phyloP scores from a whole-genome alignment of 2,329 filamentous ascomycete genomes.

The Monosporascus sp. region DNA sequence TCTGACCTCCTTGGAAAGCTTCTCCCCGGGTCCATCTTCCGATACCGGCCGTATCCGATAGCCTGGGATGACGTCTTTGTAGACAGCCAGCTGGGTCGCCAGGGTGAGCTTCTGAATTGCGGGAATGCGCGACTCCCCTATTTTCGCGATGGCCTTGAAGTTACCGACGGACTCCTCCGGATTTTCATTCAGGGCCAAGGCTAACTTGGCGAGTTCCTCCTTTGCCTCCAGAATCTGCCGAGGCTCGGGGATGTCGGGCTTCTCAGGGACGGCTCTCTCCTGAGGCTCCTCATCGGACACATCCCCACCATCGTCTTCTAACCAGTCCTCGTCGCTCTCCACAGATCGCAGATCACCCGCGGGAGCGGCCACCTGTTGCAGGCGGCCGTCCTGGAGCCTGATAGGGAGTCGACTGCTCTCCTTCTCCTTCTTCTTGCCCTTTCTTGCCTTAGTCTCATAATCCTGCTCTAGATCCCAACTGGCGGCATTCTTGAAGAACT shows the following conservation, averaged over 20 bases:
- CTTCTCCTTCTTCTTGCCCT: constrained; percentile 62
- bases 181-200: constrained; percentile 76
- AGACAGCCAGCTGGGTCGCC: constrained; percentile 81
- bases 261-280: constrained; percentile 35
- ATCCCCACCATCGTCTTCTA: constrained; percentile 55
- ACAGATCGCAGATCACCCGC: constrained; percentile 55
- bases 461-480: constrained; percentile 90
- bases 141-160: constrained; percentile 71
- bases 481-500: constrained; percentile 68
- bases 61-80: constrained; percentile 93
- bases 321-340: constrained; percentile 57
- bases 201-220: constrained; percentile 84
- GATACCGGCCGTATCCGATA: constrained; percentile 83
- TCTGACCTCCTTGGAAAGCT: constrained; percentile 87
- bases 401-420: constrained; percentile 77
- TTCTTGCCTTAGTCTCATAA: constrained; percentile 76
- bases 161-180: constrained; percentile 83
- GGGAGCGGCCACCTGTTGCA: constrained; percentile 54
- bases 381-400: constrained; percentile 71
- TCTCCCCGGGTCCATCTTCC: constrained; percentile 69
- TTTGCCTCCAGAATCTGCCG: constrained; percentile 83
- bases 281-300: constrained; percentile 38
- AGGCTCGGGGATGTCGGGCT: constrained; percentile 63
- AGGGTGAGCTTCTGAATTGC: constrained; percentile 82
- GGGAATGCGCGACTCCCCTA: constrained; percentile 63